Conservation (phyloP, 202 grass and related monocot genomes). For the Schoenoplectus tabernaemontani region DNA sequence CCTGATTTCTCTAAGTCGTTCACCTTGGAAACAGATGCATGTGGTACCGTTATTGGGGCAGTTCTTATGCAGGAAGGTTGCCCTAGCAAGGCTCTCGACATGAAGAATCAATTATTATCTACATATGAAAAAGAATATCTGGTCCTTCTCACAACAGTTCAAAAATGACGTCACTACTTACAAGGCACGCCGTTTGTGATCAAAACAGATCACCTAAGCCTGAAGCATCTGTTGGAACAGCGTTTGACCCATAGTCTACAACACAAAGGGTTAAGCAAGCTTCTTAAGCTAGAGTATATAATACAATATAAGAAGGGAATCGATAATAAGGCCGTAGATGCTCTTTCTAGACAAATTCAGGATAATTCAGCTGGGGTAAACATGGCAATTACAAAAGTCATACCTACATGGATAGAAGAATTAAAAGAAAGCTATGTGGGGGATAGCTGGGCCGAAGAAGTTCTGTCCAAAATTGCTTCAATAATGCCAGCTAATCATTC, state of each 20-base stretch:
- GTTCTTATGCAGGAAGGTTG: neutral
- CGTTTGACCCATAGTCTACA: neutral
- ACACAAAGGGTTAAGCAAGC: neutral
- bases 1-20: neutral
- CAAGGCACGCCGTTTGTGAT: neutral
- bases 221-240: neutral
- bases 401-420: neutral
- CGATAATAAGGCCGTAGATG: neutral
- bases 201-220: neutral
- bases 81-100: neutral
- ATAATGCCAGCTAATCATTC: no score
- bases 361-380: no score
- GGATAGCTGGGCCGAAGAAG: no score
- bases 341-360: neutral
- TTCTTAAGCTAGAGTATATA: neutral
- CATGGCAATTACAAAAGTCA: no score
- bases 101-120: accelerated
- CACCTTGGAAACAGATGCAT: neutral
- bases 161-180: neutral
- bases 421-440: no score
- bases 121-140: neutral
- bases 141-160: neutral
- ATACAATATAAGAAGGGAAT: neutral
- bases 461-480: no score
- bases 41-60: neutral